A percentile compares a stretch with the other conserved stretches of the same genome.
These are phyloP conservation scores for Shiraia sp. DNA, from an alignment of 2,329 filamentous ascomycete species.

Conservation along the genomic window DNA sequence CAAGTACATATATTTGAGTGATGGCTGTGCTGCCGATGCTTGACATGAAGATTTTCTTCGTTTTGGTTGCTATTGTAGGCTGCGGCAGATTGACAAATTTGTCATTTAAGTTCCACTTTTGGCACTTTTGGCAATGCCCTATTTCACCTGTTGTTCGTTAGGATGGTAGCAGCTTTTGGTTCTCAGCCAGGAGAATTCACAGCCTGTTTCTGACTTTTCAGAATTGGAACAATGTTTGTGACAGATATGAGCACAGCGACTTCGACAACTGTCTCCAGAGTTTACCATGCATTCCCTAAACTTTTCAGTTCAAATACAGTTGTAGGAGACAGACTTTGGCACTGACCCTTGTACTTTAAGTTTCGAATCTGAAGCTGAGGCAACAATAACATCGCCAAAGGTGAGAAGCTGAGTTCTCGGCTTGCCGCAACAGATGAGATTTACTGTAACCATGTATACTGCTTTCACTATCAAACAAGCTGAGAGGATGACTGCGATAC, in stretches of 20 bases:
- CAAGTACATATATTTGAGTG: slow-evolving; percentile 32
- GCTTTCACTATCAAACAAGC: slow-evolving; percentile 29
- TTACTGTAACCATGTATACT: slow-evolving; percentile 35
- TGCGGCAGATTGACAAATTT: slow-evolving; percentile 25
- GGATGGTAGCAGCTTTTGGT: neutral
- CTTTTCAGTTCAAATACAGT: slow-evolving; percentile 1
- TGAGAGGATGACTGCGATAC: slow-evolving; percentile 31
- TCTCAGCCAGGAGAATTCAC: slow-evolving; percentile 4
- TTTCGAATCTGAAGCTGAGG: slow-evolving; percentile 30
- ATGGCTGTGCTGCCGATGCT: slow-evolving; percentile 37
- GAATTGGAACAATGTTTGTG: slow-evolving; percentile 36
- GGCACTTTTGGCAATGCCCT: slow-evolving; percentile 39
- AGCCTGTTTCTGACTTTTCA: slow-evolving; percentile 23
- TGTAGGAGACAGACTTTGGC: neutral
- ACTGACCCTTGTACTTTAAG: slow-evolving; percentile 28
- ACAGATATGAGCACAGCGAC: slow-evolving; percentile 27
- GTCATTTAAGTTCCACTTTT: slow-evolving; percentile 27
- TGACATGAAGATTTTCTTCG: slow-evolving; percentile 34
- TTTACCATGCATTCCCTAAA: slow-evolving; percentile 39
- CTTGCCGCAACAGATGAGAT: slow-evolving; percentile 26
- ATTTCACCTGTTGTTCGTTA: slow-evolving; percentile 25
- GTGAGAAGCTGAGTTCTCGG: slow-evolving; percentile 35
- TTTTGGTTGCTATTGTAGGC: slow-evolving; percentile 35
- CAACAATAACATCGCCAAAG: slow-evolving; percentile 36
- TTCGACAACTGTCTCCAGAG: slow-evolving; percentile 28